phyloP scores from a whole-genome alignment of 306 rosid species.

The Hippophae gyantsensis region DNA sequence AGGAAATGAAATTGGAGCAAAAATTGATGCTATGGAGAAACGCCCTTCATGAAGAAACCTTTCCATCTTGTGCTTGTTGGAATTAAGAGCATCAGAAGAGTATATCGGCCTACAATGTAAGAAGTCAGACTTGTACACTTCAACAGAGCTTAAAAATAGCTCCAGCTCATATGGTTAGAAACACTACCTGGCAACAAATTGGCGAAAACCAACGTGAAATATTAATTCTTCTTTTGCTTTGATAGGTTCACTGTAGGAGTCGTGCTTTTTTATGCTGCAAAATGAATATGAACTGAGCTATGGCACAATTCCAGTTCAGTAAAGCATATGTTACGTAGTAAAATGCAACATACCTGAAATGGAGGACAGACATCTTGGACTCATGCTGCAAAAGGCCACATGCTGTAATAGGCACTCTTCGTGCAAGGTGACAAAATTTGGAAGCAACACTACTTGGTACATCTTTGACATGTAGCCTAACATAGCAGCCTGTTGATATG shows the following conservation, averaged over 20 bases:
- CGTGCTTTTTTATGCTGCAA: conserved; percentile 79
- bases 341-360: conserved; percentile 57
- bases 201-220: conserved; percentile 96
- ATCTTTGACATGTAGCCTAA: conserved; percentile 63
- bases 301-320: not conserved
- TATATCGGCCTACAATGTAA: conserved; percentile 63
- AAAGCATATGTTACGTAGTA: not conserved
- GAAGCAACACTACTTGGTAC: conserved; percentile 55
- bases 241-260: conserved; percentile 57
- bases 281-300: conserved; percentile 12
- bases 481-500: conserved; percentile 49
- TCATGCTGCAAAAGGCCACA: conserved; percentile 94
- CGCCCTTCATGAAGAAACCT: conserved; percentile 94
- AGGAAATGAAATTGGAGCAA: conserved; percentile 85
- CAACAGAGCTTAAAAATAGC: not conserved
- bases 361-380: conserved; percentile 90
- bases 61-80: conserved; percentile 96
- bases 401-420: conserved; percentile 46
- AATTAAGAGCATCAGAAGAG: conserved; percentile 66
- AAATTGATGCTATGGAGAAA: conserved; percentile 74
- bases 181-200: conserved; percentile 72
- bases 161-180: conserved; percentile 1
- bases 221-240: conserved; percentile 80
- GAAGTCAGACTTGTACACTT: not conserved
- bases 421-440: conserved; percentile 37